phyloP scores from a whole-genome alignment of 305 asterid genomes.

The Rubia peregrina region DNA sequence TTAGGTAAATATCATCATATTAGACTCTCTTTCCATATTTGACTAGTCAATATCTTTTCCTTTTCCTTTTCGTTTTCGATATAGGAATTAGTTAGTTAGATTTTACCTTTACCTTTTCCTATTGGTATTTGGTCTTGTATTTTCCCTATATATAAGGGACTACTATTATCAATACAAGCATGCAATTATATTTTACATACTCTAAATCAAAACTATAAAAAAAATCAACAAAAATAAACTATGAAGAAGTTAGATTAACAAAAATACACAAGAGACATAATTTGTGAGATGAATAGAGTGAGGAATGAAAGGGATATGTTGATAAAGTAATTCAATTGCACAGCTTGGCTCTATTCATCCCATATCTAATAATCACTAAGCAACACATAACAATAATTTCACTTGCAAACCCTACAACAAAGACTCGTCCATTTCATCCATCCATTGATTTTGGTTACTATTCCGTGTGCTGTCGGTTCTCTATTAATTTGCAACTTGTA shows the following conservation, averaged over 20 bases:
- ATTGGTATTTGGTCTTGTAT: too few relatives aligned
- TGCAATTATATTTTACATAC: too few relatives aligned
- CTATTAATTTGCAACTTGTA: neutral
- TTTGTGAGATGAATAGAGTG: neutral
- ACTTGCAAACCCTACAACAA: neutral
- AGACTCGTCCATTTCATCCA: neutral
- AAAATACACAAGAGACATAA: neutral
- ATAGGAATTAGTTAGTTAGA: too few relatives aligned
- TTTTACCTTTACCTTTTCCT: too few relatives aligned
- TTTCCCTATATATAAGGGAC: too few relatives aligned
- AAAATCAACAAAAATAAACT: too few relatives aligned
- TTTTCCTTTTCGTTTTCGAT: too few relatives aligned
- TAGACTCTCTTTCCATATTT: too few relatives aligned
- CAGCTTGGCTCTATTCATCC: neutral
- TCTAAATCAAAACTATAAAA: too few relatives aligned
- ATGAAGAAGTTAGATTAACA: neutral
- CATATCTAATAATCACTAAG: slow-evolving; percentile 6
- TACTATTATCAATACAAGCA: too few relatives aligned
- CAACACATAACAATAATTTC: neutral
- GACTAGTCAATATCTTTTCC: too few relatives aligned
- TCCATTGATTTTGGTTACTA: neutral
- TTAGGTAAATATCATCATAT: too few relatives aligned
- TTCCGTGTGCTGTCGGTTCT: neutral
- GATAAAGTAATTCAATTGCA: slow-evolving; percentile 5
- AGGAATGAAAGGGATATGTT: slow-evolving; percentile 15